Percentiles rank a stretch among this genome's conserved stretches.
phyloP scores from a whole-genome alignment of 257 asterid genomes.

The Lantana camara region DNA sequence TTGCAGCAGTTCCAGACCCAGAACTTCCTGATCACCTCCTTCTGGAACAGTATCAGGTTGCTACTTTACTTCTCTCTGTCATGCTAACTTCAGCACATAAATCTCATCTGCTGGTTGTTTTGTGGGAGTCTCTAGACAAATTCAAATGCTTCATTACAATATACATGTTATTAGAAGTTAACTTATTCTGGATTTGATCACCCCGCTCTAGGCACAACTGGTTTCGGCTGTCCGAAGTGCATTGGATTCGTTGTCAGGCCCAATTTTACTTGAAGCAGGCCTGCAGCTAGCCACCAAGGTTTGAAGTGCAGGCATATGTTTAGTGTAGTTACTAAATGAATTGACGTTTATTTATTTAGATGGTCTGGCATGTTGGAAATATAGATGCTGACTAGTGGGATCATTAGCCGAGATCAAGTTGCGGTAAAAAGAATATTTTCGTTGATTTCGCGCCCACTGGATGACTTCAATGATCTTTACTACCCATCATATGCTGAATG shows the following conservation, averaged over 20 bases:
- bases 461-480: conserved; percentile 86
- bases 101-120: conserved; percentile 11
- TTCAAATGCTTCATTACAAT: conserved; percentile 19
- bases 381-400: conserved; percentile 96
- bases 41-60: conserved; percentile 96
- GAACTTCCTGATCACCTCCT: conserved; percentile 96
- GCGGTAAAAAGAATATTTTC: conserved; percentile 96
- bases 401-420: conserved; percentile 90
- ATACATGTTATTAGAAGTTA: conserved; percentile 19
- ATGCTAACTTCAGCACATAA: conserved; percentile 11
- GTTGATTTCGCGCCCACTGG: conserved; percentile 88
- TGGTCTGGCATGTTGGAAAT: conserved; percentile 35
- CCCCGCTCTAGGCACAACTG: conserved; percentile 75
- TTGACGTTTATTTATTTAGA: conserved; percentile 29
- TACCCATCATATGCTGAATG: conserved; percentile 99
- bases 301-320: conserved; percentile 16
- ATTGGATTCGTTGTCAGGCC: conserved; percentile 77
- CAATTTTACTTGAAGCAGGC: conserved; percentile 92
- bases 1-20: conserved; percentile 79
- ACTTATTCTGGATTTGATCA: conserved; percentile 16
- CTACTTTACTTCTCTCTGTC: conserved; percentile 21
- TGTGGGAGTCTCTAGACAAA: conserved; percentile 13
- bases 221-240: conserved; percentile 98
- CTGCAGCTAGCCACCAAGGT: conserved; percentile 97
- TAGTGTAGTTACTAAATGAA: conserved; percentile 22